phyloP scores from a whole-genome alignment of 192 early-diverging fungal species.

The Backusella westeae region DNA sequence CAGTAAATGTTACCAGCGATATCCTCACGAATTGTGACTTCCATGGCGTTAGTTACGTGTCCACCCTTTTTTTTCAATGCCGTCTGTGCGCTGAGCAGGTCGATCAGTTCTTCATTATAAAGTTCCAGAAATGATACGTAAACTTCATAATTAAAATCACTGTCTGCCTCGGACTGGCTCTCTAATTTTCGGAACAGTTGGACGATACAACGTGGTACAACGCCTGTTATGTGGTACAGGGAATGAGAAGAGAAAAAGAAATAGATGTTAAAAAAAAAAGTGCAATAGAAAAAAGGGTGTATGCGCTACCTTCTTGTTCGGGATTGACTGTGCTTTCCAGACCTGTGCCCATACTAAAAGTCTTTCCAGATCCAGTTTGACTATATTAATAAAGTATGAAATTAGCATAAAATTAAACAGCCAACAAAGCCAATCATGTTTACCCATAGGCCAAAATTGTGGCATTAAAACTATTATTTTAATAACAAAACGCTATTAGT shows the following conservation, averaged over 20 bases:
- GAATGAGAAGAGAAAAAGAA: conserved; percentile 1
- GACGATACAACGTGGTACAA: conserved; percentile 67
- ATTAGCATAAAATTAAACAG: neutral
- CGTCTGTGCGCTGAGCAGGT: conserved; percentile 61
- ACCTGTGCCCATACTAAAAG: conserved; percentile 92
- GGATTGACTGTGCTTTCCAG: conserved; percentile 29
- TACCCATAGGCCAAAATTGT: conserved; percentile 90
- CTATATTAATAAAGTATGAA: conserved; percentile 20
- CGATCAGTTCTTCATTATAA: conserved; percentile 97
- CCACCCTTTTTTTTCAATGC: conserved; percentile 29
- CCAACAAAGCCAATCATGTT: neutral
- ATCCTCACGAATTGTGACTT: conserved; percentile 73
- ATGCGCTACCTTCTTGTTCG: conserved; percentile 27
- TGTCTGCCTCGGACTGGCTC: conserved; percentile 33
- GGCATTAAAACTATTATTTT: conserved; percentile 72
- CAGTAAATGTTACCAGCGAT: conserved; percentile 83
- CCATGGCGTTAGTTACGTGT: neutral
- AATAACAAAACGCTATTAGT: neutral
- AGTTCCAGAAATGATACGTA: conserved; percentile 89
- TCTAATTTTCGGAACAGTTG: conserved; percentile 49
- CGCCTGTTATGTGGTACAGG: conserved; percentile 39
- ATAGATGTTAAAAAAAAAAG: neutral
- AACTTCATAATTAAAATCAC: conserved; percentile 43
- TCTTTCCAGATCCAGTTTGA: conserved; percentile 93
- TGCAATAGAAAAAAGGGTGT: neutral